Evolutionary conservation across 441 rosid species (phyloP).

Genomic region (Euphorbia celastroides): DNA sequence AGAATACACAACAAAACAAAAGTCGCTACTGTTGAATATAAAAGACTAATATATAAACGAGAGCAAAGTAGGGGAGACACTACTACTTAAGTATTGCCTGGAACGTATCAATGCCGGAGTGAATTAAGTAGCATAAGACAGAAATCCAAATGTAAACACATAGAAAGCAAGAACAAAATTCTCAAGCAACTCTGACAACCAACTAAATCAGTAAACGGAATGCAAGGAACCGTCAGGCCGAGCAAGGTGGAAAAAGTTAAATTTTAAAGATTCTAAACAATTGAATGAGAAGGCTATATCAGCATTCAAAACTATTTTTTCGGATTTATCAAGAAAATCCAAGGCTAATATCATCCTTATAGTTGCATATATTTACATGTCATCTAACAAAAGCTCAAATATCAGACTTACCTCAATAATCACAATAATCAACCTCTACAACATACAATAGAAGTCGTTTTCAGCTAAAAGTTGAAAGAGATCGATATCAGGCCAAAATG

Average conservation of each 20-base stretch:
- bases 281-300: background rate
- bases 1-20: constrained; percentile 3
- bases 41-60: background rate
- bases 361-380: no score
- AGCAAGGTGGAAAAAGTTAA: background rate
- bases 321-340: no score
- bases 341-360: no score
- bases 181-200: background rate
- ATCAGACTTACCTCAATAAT: no score
- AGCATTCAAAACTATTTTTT: no score
- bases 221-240: background rate
- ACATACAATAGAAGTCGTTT: no score
- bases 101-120: background rate
- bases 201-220: background rate
- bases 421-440: no score
- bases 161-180: background rate
- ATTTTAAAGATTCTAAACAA: background rate
- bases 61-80: background rate
- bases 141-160: background rate
- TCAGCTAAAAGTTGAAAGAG: no score
- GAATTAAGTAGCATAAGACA: background rate
- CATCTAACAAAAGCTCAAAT: no score
- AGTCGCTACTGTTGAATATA: background rate
- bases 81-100: background rate
- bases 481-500: no score